Evolutionary conservation across 257 asterid species (phyloP), one percentile per base, ranked within the genome.

Genomic region (Eucommia ulmoides): DNA sequence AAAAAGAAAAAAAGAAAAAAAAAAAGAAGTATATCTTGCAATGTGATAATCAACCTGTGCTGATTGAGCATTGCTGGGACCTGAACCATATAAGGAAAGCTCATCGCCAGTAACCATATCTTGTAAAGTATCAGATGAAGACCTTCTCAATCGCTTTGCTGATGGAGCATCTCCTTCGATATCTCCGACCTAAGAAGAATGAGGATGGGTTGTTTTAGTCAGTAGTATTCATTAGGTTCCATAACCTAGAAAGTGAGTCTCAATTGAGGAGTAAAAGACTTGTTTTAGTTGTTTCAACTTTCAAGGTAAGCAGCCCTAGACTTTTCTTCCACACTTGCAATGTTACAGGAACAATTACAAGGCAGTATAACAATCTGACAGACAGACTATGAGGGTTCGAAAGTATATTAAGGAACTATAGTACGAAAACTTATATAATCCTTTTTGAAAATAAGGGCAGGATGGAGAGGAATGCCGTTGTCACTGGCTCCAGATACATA

Each of bases 121-220:
- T 66, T 80, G 94, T 69, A 89, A 65, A 19, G 83, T 79, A 69
- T 89, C 98, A 56, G 92, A 82, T 18, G 96, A 67, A 24, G 98
- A 89, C 72, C 66, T 78, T 51, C 92, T 68, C 64, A 74, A 60
- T 72, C 93, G 74, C 80, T 85, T 89, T 48, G 91, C 65, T 48
- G 67, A 47, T 46, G 94, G 94, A 50, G 65, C 80, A 54, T 81
- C 94, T 33, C 79, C 76, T 67, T 89, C 98, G 58, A 85, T 78
- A 73, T 89, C 98, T 55, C 82, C 98, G 71, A 76, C 83, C 97
- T 89, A 62, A 68, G 26, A 69, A 55, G 49, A 45, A 67, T 49
- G 52, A 51, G 65, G n/a, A n/a, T n/a, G n/a, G n/a, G n/a, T n/a
- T n/a, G n/a, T n/a, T n/a, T n/a, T n/a, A n/a, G n/a, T n/a, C n/a